Evolutionary conservation across 495 filamentous ascomycete genomes (phyloP).

Genomic region (Trichoderma gamsii): DNA sequence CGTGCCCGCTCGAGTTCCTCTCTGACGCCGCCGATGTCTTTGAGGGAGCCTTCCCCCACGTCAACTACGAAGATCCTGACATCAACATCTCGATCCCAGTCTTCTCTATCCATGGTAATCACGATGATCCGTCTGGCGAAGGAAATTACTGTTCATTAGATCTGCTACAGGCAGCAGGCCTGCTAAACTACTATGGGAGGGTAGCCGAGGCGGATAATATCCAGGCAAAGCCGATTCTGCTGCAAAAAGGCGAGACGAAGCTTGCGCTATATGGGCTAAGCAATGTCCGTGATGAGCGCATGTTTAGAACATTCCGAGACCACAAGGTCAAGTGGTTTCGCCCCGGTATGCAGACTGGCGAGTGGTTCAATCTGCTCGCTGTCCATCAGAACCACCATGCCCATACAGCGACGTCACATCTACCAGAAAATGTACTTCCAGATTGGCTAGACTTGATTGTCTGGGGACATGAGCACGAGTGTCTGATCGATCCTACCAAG

Average conservation of each 20-base stretch:
- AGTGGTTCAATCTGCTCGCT: constrained; percentile 96
- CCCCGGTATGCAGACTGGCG: constrained; percentile 70
- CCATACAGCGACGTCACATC: constrained; percentile 80
- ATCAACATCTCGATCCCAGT: constrained; percentile 97
- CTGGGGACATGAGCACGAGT: constrained; percentile 99
- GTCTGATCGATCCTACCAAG: constrained; percentile 71
- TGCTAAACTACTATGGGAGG: constrained; percentile 94
- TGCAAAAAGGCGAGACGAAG: constrained; percentile 93
- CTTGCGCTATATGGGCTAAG: constrained; percentile 92
- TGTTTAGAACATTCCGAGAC: constrained; percentile 89
- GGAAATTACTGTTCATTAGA: constrained; percentile 87
- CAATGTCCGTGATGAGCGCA: constrained; percentile 91
- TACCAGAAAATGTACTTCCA: constrained; percentile 91
- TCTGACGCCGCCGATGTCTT: constrained; percentile 89
- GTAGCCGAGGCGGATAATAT: constrained; percentile 90
- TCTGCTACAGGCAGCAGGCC: constrained; percentile 79
- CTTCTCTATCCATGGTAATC: constrained; percentile 97
- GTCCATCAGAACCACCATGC: constrained; percentile 96
- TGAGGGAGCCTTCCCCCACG: constrained; percentile 75
- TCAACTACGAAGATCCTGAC: constrained; percentile 96
- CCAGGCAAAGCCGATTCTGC: constrained; percentile 76
- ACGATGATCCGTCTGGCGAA: constrained; percentile 94
- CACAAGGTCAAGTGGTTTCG: constrained; percentile 90
- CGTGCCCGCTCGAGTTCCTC: constrained; percentile 90
- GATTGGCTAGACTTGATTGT: constrained; percentile 86